Base-by-base conservation (phyloP, 2,329 filamentous ascomycete species). In the Sporothrix brunneoviolacea region DNA sequence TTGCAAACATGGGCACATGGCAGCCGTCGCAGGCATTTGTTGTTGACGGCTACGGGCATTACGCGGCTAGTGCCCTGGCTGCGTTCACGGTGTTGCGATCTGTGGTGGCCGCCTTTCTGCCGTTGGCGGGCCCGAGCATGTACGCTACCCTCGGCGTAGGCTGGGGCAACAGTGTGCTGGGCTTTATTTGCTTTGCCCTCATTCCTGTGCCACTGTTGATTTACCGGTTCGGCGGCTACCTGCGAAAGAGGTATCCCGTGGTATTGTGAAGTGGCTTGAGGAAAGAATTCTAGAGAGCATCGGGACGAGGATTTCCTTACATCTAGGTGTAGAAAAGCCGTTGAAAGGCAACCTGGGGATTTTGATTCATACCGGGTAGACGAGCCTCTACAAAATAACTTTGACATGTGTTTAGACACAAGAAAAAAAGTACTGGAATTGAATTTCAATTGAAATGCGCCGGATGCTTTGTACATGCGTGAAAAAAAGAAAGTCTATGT, bases 31-130 rank as follows among this genome's bases (percentile, higher is more conserved):
- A 58, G 13, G 63, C 64, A 21, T 86, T 85, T 57, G 68, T 84
- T 15, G 75, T 84, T 12, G 82, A 86, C 55, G 73, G 73, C 2
- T 84, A 76, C 59, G 69, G 72, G 0, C 63, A 69, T 37, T 76
- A 81, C 54, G 77, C 80, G 1, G 81, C 83, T 24, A 72, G 70
- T 16, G 82, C 76, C 0, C 72, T 82, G 1, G 82, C 82, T 0
- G 82, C 80, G 1, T 81, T 71, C 51, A 80, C 79, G 0, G 74
- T 84, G 1, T 62, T 84, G 4, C 65, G 81, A 19, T 68, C 64
- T 13, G 58, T 81, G 0, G 68, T 79, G 10, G 80, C 78, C 13
- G 79, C 76, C 3, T 63, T 82, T 36, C 64, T 85, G 4, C 81
- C 82, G 0, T 65, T 84, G 13, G 72, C 73, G 2, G 80, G 77